These are phyloP conservation scores for Prunus salicina DNA, from an alignment of 306 rosid genomes.

Conservation along the genomic window DNA sequence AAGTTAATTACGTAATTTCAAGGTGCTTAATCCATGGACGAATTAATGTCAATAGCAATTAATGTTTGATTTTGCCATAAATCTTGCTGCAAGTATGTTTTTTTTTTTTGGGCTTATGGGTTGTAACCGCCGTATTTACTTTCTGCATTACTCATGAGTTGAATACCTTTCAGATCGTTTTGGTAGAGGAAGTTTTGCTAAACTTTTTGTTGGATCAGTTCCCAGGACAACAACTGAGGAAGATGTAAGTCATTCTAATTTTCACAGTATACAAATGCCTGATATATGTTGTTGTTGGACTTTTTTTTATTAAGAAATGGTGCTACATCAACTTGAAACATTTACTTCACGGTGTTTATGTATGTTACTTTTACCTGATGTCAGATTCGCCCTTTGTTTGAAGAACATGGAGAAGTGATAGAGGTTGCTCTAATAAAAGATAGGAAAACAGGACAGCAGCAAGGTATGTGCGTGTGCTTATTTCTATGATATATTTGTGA, in stretches of 20 bases:
- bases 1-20: not conserved
- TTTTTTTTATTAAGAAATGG: not conserved
- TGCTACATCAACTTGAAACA: not conserved
- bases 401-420: constrained; percentile 84
- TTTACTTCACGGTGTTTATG: constrained; percentile 5
- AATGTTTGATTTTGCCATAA: not conserved
- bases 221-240: constrained; percentile 88
- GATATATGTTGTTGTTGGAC: not conserved
- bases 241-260: constrained; percentile 48
- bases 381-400: constrained; percentile 92
- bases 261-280: not conserved
- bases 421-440: constrained; percentile 95
- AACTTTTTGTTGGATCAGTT: constrained; percentile 91
- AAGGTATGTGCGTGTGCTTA: constrained; percentile 57
- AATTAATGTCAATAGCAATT: not conserved
- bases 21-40: not conserved
- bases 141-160: not conserved
- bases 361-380: constrained; percentile 14
- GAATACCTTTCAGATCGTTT: constrained; percentile 47
- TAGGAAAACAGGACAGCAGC: constrained; percentile 92
- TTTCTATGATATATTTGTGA: constrained; percentile 38
- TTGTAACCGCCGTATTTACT: not conserved
- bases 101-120: not conserved
- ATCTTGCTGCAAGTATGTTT: not conserved
- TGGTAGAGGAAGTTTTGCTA: constrained; percentile 70